Conservation (phyloP, 768 basidiomycete species). For the Tubosaeta sp. region DNA sequence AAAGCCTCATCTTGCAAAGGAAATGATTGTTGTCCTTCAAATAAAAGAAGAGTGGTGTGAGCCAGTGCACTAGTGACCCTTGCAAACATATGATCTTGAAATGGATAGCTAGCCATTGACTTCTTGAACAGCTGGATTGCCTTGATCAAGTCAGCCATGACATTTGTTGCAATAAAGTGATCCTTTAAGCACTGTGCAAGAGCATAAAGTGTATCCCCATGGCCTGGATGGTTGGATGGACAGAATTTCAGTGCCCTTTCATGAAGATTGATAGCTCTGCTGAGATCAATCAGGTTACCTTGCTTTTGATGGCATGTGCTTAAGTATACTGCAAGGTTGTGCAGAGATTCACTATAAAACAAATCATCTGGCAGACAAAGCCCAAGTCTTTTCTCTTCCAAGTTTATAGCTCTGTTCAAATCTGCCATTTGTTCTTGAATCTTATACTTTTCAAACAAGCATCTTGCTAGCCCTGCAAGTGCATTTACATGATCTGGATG, state of each 20-base stretch:
- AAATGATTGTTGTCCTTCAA: neutral
- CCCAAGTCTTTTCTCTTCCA: neutral
- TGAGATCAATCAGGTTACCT: neutral
- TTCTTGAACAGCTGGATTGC: neutral
- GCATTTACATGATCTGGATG: neutral
- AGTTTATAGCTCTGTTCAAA: neutral
- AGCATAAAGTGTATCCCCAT: neutral
- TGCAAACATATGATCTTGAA: neutral
- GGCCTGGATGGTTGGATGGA: neutral
- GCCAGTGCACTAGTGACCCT: neutral
- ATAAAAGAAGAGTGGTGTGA: neutral
- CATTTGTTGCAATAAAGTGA: neutral
- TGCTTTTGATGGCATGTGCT: neutral
- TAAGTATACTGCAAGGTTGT: neutral
- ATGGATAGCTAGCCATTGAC: neutral
- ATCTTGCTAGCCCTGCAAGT: neutral
- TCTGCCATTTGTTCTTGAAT: neutral
- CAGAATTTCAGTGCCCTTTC: neutral
- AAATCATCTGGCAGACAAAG: neutral
- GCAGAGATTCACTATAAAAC: neutral
- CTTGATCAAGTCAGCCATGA: neutral
- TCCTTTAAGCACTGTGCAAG: neutral
- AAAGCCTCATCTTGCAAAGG: neutral
- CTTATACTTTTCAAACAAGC: neutral
- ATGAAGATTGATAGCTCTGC: neutral